Base-by-base conservation (phyloP, 352 stramenopile species). In the Globisporangium uncinulatum region DNA sequence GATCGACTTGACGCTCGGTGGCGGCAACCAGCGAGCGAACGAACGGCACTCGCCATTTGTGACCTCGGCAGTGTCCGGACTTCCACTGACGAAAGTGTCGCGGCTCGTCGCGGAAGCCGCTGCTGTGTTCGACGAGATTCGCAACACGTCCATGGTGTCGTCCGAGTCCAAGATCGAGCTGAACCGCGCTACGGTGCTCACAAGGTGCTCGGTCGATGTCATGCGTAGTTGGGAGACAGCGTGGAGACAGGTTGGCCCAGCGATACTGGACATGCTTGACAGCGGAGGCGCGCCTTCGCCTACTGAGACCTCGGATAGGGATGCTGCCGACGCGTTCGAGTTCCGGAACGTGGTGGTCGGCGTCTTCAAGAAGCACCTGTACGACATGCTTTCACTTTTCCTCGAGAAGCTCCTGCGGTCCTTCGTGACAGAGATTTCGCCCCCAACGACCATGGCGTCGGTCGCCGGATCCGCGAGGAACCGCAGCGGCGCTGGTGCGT, bases 151-250 rank as follows among this genome's bases (percentile, higher is more conserved):
- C 0, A 86, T 83, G 61, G 62, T 88, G 32, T 85, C 77, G 8
- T 90, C 79, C 13, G 79, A 88, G 64, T 86, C 76, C 31, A 86
- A 86, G 42, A 77, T 90, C 42, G 64, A 80, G 32, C 50, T 90
- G 14, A 64, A 74, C 47, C 67, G 76, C 0, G 66, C 79, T 1
- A 46, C 69, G 0, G 74, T 90, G 1, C 69, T 87, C 17, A 83
- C 75, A 19, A 66, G 46, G 15, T 87, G 73, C 55, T 62, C 62
- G 15, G 55, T 39, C 1, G 77, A 87, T 31, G 50, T 90, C 39
- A 62, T 83, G 41, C 66, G 64, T 7, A 64, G 69, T 5, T 87
- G 77, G 75, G 69, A 77, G 24, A 50, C 39, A 1, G 78, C 87
- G 47, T 90, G 77, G 77, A 73, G 65, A 13, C 62, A 84, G 2